These are phyloP conservation scores for Talaromyces amestolkiae DNA, from an alignment of 2,329 filamentous ascomycete species.

Conservation along the genomic window DNA sequence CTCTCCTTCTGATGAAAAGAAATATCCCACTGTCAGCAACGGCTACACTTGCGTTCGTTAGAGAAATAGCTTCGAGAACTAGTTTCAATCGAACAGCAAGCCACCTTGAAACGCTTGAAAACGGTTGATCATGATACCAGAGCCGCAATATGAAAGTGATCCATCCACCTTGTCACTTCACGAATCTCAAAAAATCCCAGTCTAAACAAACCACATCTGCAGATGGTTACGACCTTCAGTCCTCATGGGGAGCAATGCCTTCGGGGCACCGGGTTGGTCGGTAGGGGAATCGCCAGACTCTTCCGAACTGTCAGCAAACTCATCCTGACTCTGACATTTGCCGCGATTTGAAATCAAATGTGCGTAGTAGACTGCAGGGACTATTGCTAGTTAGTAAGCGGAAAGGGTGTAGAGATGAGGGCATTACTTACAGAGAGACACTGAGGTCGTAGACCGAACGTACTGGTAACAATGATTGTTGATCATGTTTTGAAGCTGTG, in stretches of 20 bases:
- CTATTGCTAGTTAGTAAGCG: constrained; percentile 24
- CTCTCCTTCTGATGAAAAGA: neutral
- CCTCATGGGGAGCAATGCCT: neutral
- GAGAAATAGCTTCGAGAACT: neutral
- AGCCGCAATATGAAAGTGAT: neutral
- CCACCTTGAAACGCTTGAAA: neutral
- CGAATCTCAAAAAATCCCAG: neutral
- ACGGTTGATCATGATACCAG: neutral
- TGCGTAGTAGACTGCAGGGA: constrained; percentile 91
- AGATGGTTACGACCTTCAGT: constrained; percentile 17
- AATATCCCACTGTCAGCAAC: neutral
- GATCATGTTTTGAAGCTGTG: constrained; percentile 79
- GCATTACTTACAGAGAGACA: constrained; percentile 62
- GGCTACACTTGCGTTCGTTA: neutral
- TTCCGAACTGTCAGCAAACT: constrained; percentile 22
- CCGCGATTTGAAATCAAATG: constrained; percentile 83
- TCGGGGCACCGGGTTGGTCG: neutral
- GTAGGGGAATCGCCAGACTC: constrained; percentile 21
- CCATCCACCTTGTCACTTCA: neutral
- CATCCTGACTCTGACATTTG: constrained; percentile 39
- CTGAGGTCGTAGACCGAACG: constrained; percentile 83
- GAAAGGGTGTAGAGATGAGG: neutral
- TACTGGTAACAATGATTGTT: constrained; percentile 97
- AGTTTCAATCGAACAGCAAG: neutral
- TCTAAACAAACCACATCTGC: constrained; percentile 21